Conservation (phyloP, 2,329 filamentous ascomycete genomes). For the Colletotrichum lentis region DNA sequence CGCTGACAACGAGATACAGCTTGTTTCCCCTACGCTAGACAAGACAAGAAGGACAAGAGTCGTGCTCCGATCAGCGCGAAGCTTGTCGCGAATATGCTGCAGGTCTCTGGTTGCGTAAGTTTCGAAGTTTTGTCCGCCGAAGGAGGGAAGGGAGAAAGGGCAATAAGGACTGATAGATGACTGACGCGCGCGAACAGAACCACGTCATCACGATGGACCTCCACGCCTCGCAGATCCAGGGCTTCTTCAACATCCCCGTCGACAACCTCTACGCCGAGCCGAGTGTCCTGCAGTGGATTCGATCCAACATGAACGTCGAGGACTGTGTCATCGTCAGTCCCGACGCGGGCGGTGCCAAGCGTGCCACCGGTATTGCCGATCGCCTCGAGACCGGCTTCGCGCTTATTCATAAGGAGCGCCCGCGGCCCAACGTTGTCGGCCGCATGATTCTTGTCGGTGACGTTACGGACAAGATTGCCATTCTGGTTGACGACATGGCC, state of each 20-base stretch:
- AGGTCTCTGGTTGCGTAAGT: constrained; percentile 75
- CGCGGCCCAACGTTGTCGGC: constrained; percentile 77
- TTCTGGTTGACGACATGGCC: constrained; percentile 97
- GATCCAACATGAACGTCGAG: constrained; percentile 76
- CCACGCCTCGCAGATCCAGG: constrained; percentile 85
- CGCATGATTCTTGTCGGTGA: constrained; percentile 95
- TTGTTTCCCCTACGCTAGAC: constrained; percentile 89
- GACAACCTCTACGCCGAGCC: constrained; percentile 85
- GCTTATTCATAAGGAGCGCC: constrained; percentile 82
- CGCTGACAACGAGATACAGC: constrained; percentile 51
- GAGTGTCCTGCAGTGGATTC: constrained; percentile 83
- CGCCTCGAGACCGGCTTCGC: constrained; percentile 84
- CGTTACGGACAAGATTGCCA: constrained; percentile 88
- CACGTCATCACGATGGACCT: constrained; percentile 85
- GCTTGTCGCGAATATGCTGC: constrained; percentile 90
- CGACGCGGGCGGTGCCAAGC: constrained; percentile 86
- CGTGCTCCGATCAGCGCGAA: constrained; percentile 88
- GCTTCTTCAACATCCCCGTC: constrained; percentile 80
- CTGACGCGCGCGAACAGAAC: constrained; percentile 26
- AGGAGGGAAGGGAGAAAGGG: not conserved
- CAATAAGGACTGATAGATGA: not conserved
- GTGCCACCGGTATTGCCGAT: constrained; percentile 86
- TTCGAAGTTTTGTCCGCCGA: not conserved
- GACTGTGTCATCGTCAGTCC: constrained; percentile 88
- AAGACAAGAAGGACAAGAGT: constrained; percentile 89